phyloP scores from a whole-genome alignment of 2,329 filamentous ascomycete genomes.

The Xylariaceae sp. region DNA sequence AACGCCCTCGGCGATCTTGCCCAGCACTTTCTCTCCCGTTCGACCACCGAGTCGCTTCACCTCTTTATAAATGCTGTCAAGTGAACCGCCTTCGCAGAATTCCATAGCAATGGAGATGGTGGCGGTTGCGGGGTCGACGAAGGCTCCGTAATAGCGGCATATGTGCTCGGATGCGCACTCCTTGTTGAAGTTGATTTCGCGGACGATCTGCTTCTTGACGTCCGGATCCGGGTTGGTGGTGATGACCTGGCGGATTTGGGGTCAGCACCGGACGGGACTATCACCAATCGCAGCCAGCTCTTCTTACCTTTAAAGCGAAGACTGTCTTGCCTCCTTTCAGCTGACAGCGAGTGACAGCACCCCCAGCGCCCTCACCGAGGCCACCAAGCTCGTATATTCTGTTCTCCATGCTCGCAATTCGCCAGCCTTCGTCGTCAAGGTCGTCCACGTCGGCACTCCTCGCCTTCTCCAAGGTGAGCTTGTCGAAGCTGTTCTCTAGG shows the following conservation, averaged over 20 bases:
- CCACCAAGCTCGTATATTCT: constrained; percentile 83
- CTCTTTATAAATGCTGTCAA: constrained; percentile 96
- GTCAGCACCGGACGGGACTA: constrained; percentile 6
- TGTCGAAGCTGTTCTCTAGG: constrained; percentile 64
- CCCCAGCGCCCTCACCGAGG: constrained; percentile 88
- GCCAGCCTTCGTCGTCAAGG: constrained; percentile 90
- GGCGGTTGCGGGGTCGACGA: constrained; percentile 89
- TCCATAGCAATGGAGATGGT: constrained; percentile 99
- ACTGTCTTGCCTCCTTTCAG: constrained; percentile 88
- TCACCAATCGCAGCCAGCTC: not conserved
- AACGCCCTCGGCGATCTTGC: constrained; percentile 93
- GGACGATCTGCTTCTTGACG: constrained; percentile 96
- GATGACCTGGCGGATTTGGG: constrained; percentile 62
- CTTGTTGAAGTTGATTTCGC: constrained; percentile 96
- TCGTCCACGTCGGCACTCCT: constrained; percentile 86
- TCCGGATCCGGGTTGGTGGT: constrained; percentile 97
- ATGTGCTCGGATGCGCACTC: constrained; percentile 94
- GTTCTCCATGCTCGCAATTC: constrained; percentile 81
- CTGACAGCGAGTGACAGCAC: constrained; percentile 85
- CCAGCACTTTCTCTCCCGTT: constrained; percentile 93
- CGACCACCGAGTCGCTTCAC: constrained; percentile 91
- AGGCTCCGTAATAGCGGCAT: constrained; percentile 94
- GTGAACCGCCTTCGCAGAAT: constrained; percentile 91
- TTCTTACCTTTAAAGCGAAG: constrained; percentile 83
- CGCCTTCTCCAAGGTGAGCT: constrained; percentile 74